Evolutionary conservation across 768 basidiomycete genomes (phyloP), one percentile per base, ranked within the genome.

Genomic region (Calocera viscosa): DNA sequence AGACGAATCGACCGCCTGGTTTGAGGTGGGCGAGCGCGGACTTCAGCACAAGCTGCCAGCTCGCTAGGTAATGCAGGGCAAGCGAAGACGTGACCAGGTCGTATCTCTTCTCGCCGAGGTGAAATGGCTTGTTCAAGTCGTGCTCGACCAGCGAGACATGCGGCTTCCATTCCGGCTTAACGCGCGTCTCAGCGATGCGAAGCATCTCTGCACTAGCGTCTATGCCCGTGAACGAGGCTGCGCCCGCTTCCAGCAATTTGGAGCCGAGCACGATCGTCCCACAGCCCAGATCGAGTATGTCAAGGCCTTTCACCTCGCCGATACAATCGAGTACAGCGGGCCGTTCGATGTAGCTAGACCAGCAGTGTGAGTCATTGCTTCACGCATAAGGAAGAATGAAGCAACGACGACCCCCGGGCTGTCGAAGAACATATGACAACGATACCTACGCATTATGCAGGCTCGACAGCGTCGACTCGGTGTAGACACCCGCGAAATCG

Each of bases 261-360:
- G 63, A 34, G 10, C 63, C 63, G 30, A 64, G 63, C 35, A 40
- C n/a, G 32, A 64, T 64, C 8, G 63, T 24, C 8, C 63, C 63
- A 28, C 63, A 64, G 30, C 63, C 63, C 17, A 64, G 63, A 30
- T 64, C 63, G 30, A 64, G 63, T 11, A 64, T 22, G 33, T 34
- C 19, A 33, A 64, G 63, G 11, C 14, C 63, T 10, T 10, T 40
- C 34, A 40, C 34, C 7, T 64, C 12, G 34, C 63, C 63, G 63
- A 64, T 64, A 33, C 7, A 28, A 2, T 22, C 33, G n/a, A 34
- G 38, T 33, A 64, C 35, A 34, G 63, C 63, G 19, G 63, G 63
- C 10, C 63, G 63, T 22, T 64, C 63, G 38, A 40, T 64, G n/a
- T 64, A 35, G 33, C 63, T 64, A 40, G 35, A 2, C 10, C 53